Base-by-base conservation (phyloP, 1,284 basidiomycete species). In the Kalmanozyma brasiliensis region DNA sequence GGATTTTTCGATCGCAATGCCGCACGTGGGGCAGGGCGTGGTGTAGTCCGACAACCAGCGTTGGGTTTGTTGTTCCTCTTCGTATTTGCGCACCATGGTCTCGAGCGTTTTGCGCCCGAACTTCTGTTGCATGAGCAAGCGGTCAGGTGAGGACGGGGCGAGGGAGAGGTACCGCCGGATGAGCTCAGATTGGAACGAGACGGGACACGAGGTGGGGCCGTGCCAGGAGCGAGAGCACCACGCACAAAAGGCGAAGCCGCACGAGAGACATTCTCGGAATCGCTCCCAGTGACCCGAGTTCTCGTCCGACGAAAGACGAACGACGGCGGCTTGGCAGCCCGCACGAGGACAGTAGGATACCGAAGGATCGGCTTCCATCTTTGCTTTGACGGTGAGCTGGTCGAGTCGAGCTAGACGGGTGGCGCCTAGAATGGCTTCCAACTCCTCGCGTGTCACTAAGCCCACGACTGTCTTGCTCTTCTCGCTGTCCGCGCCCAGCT, bases 181-280 rank as follows among this genome's bases (percentile, higher is more conserved):
- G 22, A 73, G 55, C n/a, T 52, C 62, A 42, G 66, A 49, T 24
- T 62, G 51, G 46, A 65, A 68, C 7, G 61, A 59, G 2, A 63
- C 42, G 13, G 66, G 51, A 19, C 66, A 70, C 0, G 58, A 49
- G 16, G 55, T 60, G 16, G 58, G 47, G 4, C 63, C 72, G 36
- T 69, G 67, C 72, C 72, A 74, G 6, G 63, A 60, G 10, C 64
- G 67, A 8, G 52, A 60, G 38, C 72, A 74, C 67, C 66, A 74
- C 0, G 67, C 59, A 30, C 72, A 74, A 33, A 74, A 74, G 13
- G 60, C 56, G 19, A 67, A 62, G 8, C 67, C 63, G 46, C 72
- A 74, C 16, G 46, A 49, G 9, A 53, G 56, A 29, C 72, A 74
- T 38, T 70, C 59, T 5, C 72, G 67, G 34, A 74, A 64, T 8